Conservation (phyloP, 495 filamentous ascomycete species). For the Penicillium antarcticum region DNA sequence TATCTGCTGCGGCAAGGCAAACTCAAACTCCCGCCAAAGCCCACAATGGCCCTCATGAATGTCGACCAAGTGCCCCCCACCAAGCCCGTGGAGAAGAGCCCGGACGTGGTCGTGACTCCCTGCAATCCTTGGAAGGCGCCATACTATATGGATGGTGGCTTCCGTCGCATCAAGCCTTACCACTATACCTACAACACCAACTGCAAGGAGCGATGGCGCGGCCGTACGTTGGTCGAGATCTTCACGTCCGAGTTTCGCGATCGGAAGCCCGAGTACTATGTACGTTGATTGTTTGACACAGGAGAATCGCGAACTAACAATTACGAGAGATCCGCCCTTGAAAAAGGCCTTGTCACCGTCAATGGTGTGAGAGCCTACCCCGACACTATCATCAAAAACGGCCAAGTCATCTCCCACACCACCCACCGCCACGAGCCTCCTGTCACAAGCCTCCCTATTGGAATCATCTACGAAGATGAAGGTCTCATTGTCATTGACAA, state of each 20-base stretch:
- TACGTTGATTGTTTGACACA: slow-evolving; percentile 25
- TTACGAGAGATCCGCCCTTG: slow-evolving; percentile 71
- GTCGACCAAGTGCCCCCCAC: slow-evolving; percentile 39
- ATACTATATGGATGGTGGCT: slow-evolving; percentile 75
- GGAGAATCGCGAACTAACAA: slow-evolving; percentile 5
- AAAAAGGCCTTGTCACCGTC: slow-evolving; percentile 66
- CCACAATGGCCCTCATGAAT: slow-evolving; percentile 55
- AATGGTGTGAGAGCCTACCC: slow-evolving; percentile 63
- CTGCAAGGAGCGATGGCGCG: slow-evolving; percentile 87
- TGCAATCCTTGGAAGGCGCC: slow-evolving; percentile 62
- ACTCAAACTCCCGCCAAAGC: slow-evolving; percentile 34
- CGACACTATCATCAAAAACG: slow-evolving; percentile 65
- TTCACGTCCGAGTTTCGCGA: slow-evolving; percentile 78
- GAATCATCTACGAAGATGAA: slow-evolving; percentile 84
- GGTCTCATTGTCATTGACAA: slow-evolving; percentile 95
- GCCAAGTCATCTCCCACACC: slow-evolving; percentile 87
- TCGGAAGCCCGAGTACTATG: slow-evolving; percentile 82
- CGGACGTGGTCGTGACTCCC: slow-evolving; percentile 56
- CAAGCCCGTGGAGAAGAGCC: slow-evolving; percentile 39
- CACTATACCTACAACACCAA: slow-evolving; percentile 93
- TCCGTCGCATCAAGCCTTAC: slow-evolving; percentile 83
- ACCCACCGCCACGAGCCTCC: slow-evolving; percentile 95
- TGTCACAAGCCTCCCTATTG: slow-evolving; percentile 73
- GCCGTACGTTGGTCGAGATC: slow-evolving; percentile 69
- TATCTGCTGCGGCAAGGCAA: slow-evolving; percentile 55